A percentile compares a stretch with the other conserved stretches of the same genome.
phyloP scores from a whole-genome alignment of 1,284 basidiomycete genomes.

The Wolfiporia cocos region DNA sequence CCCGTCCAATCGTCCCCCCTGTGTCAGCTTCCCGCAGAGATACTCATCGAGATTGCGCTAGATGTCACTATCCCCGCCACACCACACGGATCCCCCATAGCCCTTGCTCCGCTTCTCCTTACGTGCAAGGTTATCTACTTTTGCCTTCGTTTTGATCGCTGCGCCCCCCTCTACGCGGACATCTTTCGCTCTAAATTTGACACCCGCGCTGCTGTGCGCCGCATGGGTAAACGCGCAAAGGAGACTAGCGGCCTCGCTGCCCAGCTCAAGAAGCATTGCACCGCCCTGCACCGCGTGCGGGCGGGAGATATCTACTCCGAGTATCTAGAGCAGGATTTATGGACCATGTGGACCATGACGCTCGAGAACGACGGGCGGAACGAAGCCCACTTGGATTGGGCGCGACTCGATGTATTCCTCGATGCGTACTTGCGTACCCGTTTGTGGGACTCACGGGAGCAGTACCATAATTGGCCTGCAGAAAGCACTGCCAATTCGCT shows the following conservation, averaged over 20 bases:
- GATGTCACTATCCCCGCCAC: slow-evolving; percentile 33
- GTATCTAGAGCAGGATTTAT: slow-evolving; percentile 38
- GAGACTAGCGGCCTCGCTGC: slow-evolving; percentile 35
- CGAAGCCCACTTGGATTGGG: slow-evolving; percentile 46
- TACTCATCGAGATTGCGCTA: slow-evolving; percentile 53
- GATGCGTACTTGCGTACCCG: slow-evolving; percentile 36
- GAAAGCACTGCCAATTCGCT: slow-evolving; percentile 44
- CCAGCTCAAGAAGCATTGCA: slow-evolving; percentile 42
- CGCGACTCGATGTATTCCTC: slow-evolving; percentile 39
- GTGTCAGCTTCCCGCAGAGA: slow-evolving; percentile 49
- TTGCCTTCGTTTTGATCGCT: slow-evolving; percentile 36
- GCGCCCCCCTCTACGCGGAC: slow-evolving; percentile 51
- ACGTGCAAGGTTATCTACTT: slow-evolving; percentile 40
- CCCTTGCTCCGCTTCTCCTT: slow-evolving; percentile 43
- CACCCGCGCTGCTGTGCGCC: slow-evolving; percentile 42
- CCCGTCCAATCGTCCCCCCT: slow-evolving; percentile 14
- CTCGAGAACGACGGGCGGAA: slow-evolving; percentile 77
- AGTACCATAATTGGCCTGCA: slow-evolving; percentile 45
- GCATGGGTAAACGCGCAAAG: slow-evolving; percentile 36
- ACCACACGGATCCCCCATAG: slow-evolving; percentile 34
- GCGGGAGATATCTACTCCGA: slow-evolving; percentile 28
- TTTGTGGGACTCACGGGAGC: slow-evolving; percentile 36
- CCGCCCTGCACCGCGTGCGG: slow-evolving; percentile 37
- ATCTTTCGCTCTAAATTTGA: slow-evolving; percentile 68
- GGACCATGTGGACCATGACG: slow-evolving; percentile 55